Conservation (phyloP, 2,329 filamentous ascomycete species). For the Falciphora oryzae region DNA sequence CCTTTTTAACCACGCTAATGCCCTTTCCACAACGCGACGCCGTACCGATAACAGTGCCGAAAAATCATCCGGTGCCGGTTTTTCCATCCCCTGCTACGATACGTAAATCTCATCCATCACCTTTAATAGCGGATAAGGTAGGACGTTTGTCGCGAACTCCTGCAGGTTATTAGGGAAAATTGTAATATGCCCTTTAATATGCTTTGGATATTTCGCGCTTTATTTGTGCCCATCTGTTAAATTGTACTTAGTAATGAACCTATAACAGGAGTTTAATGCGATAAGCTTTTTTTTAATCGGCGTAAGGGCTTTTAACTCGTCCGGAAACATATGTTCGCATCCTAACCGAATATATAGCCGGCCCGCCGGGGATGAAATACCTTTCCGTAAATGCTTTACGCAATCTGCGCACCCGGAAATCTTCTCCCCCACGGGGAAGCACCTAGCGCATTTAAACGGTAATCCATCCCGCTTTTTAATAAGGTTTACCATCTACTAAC, state of each 20-base stretch:
- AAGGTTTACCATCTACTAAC: background rate
- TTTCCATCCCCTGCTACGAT: no score
- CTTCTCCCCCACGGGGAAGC: no score
- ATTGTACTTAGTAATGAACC: background rate
- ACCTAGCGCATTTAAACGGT: no score
- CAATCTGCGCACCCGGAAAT: background rate
- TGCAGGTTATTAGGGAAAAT: no score
- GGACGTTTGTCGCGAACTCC: background rate
- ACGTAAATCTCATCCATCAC: no score
- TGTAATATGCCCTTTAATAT: background rate
- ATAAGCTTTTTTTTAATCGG: no score
- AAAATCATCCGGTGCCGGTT: no score
- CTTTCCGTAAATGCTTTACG: background rate
- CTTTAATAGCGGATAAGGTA: background rate
- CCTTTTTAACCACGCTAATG: background rate
- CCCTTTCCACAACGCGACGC: background rate
- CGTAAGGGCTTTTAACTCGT: no score
- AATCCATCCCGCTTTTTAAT: background rate
- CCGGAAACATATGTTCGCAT: no score
- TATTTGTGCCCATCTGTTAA: background rate
- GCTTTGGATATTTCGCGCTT: background rate
- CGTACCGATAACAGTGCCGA: no score
- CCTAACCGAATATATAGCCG: background rate
- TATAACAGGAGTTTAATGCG: background rate
- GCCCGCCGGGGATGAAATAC: background rate